Evolutionary conservation across 78 protist genomes (phyloP), one percentile per base, ranked within the genome.

Genomic region (Guillardia theta): DNA sequence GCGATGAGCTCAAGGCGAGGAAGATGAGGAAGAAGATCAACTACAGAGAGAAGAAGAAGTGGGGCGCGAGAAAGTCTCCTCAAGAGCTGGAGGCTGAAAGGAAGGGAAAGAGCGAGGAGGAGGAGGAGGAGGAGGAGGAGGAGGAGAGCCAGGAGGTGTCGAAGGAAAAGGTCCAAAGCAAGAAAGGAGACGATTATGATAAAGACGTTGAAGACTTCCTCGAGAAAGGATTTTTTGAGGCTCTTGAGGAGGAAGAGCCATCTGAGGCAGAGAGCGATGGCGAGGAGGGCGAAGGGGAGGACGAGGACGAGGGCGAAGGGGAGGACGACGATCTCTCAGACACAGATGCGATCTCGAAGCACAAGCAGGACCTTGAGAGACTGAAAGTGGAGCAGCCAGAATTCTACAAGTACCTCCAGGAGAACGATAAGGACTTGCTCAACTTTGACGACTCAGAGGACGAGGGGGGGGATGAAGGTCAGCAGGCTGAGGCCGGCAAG

Each of bases 401-500:
- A 19, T 94, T 94, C 94, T 94, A n/a, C 54, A 30, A 46, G 50
- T 94, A 22, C 78, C 78, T 94, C 46, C 36, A 88, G 53, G 24
- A 62, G 80, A 88, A 92, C 24, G 95, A 94, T 87, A 10, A 30
- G 41, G n/a, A 3, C 21, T 78, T 94, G 77, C 92, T 94, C 33
- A 33, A 88, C 10, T 88, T 88, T 48, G 93, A 78, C 12, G 45
- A 54, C 22, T 6, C 2, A 24, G 24, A n/a, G 4, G 62, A 6
- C 2, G 54, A 4, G 54, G 54, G 37, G 43, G 30, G 33, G 33
- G 64, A 93, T 27, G 94, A 78, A 24, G 96, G 78, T 4, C 93
- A 95, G 12, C 96, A 93, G 8, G 95, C 54, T 15, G 96, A 94
- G 0, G 96, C 58, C 0, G 96, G 93, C 0, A 94, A 45, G 12